phyloP scores from a whole-genome alignment of 768 basidiomycete genomes.

The Mrakia hoshinonis region DNA sequence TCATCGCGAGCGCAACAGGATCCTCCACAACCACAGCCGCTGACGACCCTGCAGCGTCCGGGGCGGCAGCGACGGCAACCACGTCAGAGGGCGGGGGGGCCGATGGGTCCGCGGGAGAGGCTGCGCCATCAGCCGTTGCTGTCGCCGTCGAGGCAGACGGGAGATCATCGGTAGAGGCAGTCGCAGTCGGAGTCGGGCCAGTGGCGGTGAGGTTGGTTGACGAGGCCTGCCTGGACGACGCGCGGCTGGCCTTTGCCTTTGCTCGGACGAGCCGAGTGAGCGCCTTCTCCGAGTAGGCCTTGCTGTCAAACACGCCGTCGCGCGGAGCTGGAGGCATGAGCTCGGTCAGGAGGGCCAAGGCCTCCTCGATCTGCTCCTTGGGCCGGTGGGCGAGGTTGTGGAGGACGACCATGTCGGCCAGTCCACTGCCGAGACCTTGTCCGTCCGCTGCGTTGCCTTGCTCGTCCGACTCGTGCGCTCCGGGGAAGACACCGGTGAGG shows the following conservation, averaged over 20 bases:
- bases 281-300: conserved; percentile 78
- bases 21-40: conserved; percentile 34
- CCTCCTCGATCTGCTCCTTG: conserved; percentile 95
- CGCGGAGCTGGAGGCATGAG: conserved; percentile 86
- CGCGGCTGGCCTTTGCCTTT: conserved; percentile 58
- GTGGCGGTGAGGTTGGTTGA: not conserved
- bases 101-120: conserved; percentile 8
- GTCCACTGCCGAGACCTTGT: conserved; percentile 74
- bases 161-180: not conserved
- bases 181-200: conserved; percentile 11
- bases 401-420: conserved; percentile 90
- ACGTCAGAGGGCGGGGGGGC: conserved; percentile 14
- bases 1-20: conserved; percentile 37
- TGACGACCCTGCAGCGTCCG: conserved; percentile 31
- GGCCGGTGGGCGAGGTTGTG: conserved; percentile 92
- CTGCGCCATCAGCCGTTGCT: conserved; percentile 16
- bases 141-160: not conserved
- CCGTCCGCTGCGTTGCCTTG: conserved; percentile 52
- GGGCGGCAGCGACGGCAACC: conserved; percentile 21
- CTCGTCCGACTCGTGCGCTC: conserved; percentile 48
- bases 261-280: conserved; percentile 66
- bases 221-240: conserved; percentile 13
- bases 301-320: conserved; percentile 94
- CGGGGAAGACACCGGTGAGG: conserved; percentile 83
- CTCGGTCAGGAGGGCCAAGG: conserved; percentile 77